These are phyloP conservation scores for Fusarium nelsonii DNA, from an alignment of 2,329 filamentous ascomycete genomes.

Conservation along the genomic window DNA sequence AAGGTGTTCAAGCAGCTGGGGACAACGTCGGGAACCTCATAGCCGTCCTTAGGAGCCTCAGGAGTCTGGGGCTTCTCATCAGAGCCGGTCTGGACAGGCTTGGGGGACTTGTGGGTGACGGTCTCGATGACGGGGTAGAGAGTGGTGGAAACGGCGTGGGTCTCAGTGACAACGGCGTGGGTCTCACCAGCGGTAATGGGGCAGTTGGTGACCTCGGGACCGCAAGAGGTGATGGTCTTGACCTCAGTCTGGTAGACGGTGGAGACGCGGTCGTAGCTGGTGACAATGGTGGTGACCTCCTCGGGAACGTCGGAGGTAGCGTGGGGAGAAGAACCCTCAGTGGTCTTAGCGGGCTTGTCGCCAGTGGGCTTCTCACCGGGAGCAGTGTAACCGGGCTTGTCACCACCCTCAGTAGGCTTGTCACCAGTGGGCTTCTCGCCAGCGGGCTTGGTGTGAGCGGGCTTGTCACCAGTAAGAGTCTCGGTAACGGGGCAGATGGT, in stretches of 20 bases:
- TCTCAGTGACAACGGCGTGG: slow-evolving; percentile 43
- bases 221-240: slow-evolving; percentile 43
- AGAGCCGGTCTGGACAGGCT: slow-evolving; percentile 40
- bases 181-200: slow-evolving; percentile 53
- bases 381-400: slow-evolving; percentile 26
- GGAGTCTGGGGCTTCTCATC: slow-evolving; percentile 49
- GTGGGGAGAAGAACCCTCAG: slow-evolving; percentile 37
- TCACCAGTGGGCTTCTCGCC: slow-evolving; percentile 27
- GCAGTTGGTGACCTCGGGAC: slow-evolving; percentile 59
- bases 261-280: slow-evolving; percentile 30
- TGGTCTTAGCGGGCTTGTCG: slow-evolving; percentile 32
- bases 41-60: slow-evolving; percentile 49
- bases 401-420: slow-evolving; percentile 28
- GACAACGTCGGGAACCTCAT: slow-evolving; percentile 71
- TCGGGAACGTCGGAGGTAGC: slow-evolving; percentile 46
- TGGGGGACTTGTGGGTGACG: slow-evolving; percentile 35
- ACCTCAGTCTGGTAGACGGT: slow-evolving; percentile 34
- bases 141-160: slow-evolving; percentile 42
- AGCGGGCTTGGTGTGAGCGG: slow-evolving; percentile 23
- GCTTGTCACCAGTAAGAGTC: slow-evolving; percentile 52
- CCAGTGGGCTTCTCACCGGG: slow-evolving; percentile 27
- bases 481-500: slow-evolving; percentile 73
- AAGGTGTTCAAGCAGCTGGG: slow-evolving; percentile 94
- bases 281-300: slow-evolving; percentile 36
- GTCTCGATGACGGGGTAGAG: slow-evolving; percentile 47